Base-by-base conservation (phyloP, 129 eudicot species). In the Smallanthus sonchifolius region DNA sequence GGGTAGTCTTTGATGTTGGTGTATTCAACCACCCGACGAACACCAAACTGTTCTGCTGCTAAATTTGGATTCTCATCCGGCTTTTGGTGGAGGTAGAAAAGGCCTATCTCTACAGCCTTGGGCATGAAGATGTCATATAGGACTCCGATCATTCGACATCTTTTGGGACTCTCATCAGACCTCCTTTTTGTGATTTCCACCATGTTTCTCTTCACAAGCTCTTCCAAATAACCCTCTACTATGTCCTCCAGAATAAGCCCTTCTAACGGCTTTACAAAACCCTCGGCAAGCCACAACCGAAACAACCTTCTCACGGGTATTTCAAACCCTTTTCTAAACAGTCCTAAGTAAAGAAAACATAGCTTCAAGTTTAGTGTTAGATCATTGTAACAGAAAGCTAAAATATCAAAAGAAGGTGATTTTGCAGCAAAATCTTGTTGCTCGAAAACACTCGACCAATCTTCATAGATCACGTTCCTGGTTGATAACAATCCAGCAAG, bases 281-380 rank as follows among this genome's bases (percentile, higher is more conserved):
- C 83, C 57, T 86, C 90, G 4, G 85, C 83, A 19, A 80, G 77
- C 91, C 91, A 86, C 51, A 83, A 42, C 51, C 75, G 17, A 47
- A 70, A 73, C 77, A 86, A 76, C 59, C 72, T 72, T 47, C 79
- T 56, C 15, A 75, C 83, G 4, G 69, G 75, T 30, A 86, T 75
- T 75, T 77, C 80, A 51, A 28, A 52, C 36, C 76, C 84, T 64
- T 74, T 68, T 4, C 42, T 59, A 72, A 83, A 83, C 4, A 61
- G 47, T 14, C 62, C 85, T 19, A 82, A 59, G 60, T 83, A 83
- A 14, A 83, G 80, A 67, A 83, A 77, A 19, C 90, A 79, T 0
- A 76, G 83, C 69, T 65, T 80, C 38, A 79, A 48, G 83, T 71
- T 56, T 19, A 14, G 30, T 37, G 87, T 80, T n/a, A 83, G 47